Evolutionary conservation across 2,329 filamentous ascomycete species (phyloP).

Genomic region (Samsoniella hepiali): DNA sequence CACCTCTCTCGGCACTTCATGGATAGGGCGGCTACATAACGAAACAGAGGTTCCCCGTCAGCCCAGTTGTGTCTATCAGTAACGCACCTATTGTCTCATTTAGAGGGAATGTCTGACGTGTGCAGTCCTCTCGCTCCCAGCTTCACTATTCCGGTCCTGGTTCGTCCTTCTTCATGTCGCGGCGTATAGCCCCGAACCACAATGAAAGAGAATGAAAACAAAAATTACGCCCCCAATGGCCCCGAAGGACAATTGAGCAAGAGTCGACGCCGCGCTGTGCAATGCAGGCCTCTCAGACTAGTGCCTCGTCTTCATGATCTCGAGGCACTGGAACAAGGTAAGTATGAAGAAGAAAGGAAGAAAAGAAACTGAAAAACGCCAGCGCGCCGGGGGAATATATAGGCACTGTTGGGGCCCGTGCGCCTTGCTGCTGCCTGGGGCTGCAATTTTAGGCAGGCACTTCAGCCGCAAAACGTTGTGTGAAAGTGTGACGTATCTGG

Average conservation of each 20-base stretch:
- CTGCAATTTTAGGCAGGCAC: slow-evolving; percentile 4
- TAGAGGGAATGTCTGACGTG: too few relatives aligned
- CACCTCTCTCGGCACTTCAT: too few relatives aligned
- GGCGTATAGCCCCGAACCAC: slow-evolving; percentile 34
- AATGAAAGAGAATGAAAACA: slow-evolving; percentile 47
- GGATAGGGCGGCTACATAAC: too few relatives aligned
- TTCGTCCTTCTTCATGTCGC: slow-evolving; percentile 41
- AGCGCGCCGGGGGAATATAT: slow-evolving; percentile 23
- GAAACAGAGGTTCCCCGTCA: too few relatives aligned
- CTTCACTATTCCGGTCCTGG: not conserved
- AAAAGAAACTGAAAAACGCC: slow-evolving; percentile 22
- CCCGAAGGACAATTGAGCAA: slow-evolving; percentile 50
- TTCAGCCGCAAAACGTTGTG: slow-evolving; percentile 7
- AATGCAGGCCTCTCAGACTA: slow-evolving; percentile 49
- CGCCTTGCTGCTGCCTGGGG: slow-evolving; percentile 22
- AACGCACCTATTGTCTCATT: too few relatives aligned
- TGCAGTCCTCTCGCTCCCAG: too few relatives aligned
- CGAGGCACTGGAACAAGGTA: slow-evolving; percentile 45
- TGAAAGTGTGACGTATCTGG: not conserved
- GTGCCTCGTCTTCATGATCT: slow-evolving; percentile 43
- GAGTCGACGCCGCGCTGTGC: slow-evolving; percentile 50
- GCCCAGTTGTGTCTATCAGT: too few relatives aligned
- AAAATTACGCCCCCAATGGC: slow-evolving; percentile 51
- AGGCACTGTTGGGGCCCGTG: slow-evolving; percentile 25
- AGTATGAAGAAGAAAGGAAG: slow-evolving; percentile 45